Conservation (phyloP, 257 asterid genomes). For the Lavandula angustifolia region DNA sequence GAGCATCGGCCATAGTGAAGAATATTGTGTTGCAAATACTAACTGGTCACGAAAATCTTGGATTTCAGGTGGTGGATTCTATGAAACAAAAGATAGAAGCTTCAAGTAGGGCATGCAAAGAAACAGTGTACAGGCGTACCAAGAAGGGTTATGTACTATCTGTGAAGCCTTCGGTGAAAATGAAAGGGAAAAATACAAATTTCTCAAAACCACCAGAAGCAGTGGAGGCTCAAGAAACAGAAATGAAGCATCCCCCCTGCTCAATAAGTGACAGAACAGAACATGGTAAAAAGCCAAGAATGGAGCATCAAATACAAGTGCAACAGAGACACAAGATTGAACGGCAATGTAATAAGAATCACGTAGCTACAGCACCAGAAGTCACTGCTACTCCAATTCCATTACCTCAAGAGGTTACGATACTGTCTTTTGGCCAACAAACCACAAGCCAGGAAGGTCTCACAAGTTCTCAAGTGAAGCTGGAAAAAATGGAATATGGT, state of each 20-base stretch:
- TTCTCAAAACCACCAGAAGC: constrained; percentile 22
- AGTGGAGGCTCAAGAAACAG: constrained; percentile 28
- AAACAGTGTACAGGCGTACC: constrained; percentile 23
- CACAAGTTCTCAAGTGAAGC: constrained; percentile 21
- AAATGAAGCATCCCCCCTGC: constrained; percentile 22
- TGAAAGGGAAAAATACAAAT: constrained; percentile 21
- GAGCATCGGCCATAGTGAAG: too few species aligned
- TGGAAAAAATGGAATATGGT: constrained; percentile 15
- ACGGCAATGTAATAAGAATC: constrained; percentile 22
- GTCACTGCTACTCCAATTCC: constrained; percentile 19
- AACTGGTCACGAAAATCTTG: constrained; percentile 18
- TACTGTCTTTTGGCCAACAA: constrained; percentile 12
- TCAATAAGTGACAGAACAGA: constrained; percentile 26
- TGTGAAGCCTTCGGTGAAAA: constrained; percentile 31
- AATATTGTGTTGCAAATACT: not conserved
- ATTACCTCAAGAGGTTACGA: constrained; percentile 22
- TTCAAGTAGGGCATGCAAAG: constrained; percentile 25
- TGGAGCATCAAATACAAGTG: too few species aligned
- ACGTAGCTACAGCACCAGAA: constrained; percentile 23
- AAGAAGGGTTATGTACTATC: constrained; percentile 22
- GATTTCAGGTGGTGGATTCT: constrained; percentile 24
- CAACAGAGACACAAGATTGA: not conserved
- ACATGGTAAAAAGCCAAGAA: constrained; percentile 20
- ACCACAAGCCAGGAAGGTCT: constrained; percentile 18
- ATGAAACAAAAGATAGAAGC: constrained; percentile 28